Percentiles rank a stretch among this genome's conserved stretches.
Conservation (phyloP, 2,329 filamentous ascomycete genomes). For the Periconia sp. region DNA sequence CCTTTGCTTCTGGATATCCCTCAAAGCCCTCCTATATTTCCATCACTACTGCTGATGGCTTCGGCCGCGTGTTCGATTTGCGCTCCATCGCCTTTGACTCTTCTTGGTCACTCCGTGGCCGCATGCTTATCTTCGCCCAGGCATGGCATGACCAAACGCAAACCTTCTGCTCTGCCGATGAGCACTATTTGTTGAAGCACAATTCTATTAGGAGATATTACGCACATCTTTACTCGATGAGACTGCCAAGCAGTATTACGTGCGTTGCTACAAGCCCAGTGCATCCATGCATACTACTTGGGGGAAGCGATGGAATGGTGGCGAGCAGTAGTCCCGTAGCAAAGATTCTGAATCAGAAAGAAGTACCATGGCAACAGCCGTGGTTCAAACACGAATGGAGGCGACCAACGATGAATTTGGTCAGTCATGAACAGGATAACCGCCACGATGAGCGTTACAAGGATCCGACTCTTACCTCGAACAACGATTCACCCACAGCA, state of each 20-base stretch:
- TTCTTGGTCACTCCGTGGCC: constrained; percentile 54
- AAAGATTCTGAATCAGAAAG: constrained; percentile 57
- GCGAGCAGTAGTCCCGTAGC: constrained; percentile 59
- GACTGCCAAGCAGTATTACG: constrained; percentile 46
- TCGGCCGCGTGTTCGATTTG: constrained; percentile 61
- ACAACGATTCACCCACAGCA: no score
- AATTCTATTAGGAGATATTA: constrained; percentile 61
- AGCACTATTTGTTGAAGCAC: constrained; percentile 58
- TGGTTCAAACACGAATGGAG: constrained; percentile 67
- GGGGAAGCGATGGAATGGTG: constrained; percentile 59
- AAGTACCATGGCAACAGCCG: constrained; percentile 58
- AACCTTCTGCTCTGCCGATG: constrained; percentile 60
- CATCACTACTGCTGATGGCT: constrained; percentile 61
- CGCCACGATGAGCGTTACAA: neutral
- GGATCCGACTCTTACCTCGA: constrained; percentile 14
- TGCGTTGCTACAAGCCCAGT: constrained; percentile 57
- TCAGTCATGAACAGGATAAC: no score
- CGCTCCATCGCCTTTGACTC: constrained; percentile 53
- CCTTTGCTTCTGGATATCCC: constrained; percentile 59
- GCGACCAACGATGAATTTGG: constrained; percentile 19
- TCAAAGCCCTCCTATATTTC: constrained; percentile 59
- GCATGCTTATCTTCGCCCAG: constrained; percentile 56
- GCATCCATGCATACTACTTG: constrained; percentile 62
- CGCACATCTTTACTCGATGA: constrained; percentile 47
- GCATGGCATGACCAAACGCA: constrained; percentile 63